Evolutionary conservation across 768 basidiomycete species (phyloP).

Genomic region (Mycena vitilis): DNA sequence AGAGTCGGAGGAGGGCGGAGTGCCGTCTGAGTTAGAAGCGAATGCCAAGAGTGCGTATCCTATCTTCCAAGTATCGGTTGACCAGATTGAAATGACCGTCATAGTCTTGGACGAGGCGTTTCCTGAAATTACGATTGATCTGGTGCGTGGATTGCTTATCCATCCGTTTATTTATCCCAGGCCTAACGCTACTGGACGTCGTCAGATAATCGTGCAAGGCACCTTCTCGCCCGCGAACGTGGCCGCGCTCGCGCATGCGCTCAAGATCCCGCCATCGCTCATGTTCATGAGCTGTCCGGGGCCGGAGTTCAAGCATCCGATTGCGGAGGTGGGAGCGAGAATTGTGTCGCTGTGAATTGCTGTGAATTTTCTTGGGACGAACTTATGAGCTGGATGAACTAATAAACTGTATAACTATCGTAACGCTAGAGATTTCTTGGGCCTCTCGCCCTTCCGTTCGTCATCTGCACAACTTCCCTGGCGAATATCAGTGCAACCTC

Average conservation of each 20-base stretch:
- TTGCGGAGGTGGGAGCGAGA: slow-evolving; percentile 65
- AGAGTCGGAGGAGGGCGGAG: slow-evolving; percentile 42
- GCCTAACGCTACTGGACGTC: too few relatives aligned
- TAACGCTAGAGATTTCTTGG: too few relatives aligned
- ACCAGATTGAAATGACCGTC: not conserved
- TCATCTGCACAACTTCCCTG: too few relatives aligned
- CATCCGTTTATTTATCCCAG: too few relatives aligned
- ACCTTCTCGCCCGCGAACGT: slow-evolving; percentile 59
- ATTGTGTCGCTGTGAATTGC: slow-evolving; percentile 56
- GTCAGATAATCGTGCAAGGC: slow-evolving; percentile 59
- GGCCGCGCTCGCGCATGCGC: slow-evolving; percentile 59
- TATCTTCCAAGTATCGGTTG: not conserved
- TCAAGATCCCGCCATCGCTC: slow-evolving; percentile 62
- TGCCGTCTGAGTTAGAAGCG: slow-evolving; percentile 58
- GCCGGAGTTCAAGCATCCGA: slow-evolving; percentile 49
- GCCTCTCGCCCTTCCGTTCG: too few relatives aligned
- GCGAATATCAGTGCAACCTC: too few relatives aligned
- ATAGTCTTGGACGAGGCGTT: slow-evolving; percentile 60
- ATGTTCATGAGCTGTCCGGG: slow-evolving; percentile 78
- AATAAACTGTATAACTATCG: too few relatives aligned
- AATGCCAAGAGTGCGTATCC: slow-evolving; percentile 69
- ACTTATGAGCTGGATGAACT: too few relatives aligned
- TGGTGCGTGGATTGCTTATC: slow-evolving; percentile 48
- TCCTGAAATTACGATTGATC: slow-evolving; percentile 71
- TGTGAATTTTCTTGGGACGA: too few relatives aligned